Conservation (phyloP, 192 early-diverging fungal genomes). For the Haplosporangium gracile region DNA sequence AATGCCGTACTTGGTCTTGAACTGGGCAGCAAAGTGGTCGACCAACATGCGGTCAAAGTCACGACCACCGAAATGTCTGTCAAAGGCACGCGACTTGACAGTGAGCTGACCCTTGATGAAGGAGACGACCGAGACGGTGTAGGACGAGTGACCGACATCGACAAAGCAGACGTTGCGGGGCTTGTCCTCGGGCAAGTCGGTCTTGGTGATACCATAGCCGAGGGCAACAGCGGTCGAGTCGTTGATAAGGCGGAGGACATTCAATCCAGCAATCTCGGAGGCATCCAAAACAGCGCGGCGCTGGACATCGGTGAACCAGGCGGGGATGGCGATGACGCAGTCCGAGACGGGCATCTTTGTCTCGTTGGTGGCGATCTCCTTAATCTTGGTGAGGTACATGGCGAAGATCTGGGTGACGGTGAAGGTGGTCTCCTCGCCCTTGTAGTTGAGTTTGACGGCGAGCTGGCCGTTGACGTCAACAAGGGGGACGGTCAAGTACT, state of each 20-base stretch:
- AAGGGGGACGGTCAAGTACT: constrained; percentile 86
- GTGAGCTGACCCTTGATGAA: constrained; percentile 97
- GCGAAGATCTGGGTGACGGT: constrained; percentile 91
- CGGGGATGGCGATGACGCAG: constrained; percentile 93
- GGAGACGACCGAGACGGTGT: constrained; percentile 88
- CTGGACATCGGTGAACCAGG: constrained; percentile 96
- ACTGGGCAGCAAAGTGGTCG: constrained; percentile 88
- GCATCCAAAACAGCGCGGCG: constrained; percentile 91
- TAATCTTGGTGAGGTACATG: constrained; percentile 96
- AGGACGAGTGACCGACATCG: constrained; percentile 94
- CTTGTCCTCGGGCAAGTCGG: constrained; percentile 96
- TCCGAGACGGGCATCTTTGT: constrained; percentile 89
- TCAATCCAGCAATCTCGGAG: constrained; percentile 91
- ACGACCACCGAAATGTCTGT: constrained; percentile 96
- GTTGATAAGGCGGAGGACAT: constrained; percentile 93
- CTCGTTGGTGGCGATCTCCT: constrained; percentile 89
- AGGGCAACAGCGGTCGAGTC: constrained; percentile 96
- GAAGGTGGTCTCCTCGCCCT: constrained; percentile 81
- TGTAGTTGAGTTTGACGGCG: constrained; percentile 88
- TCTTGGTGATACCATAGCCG: constrained; percentile 99
- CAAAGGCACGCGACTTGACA: constrained; percentile 92
- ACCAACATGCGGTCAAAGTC: constrained; percentile 94
- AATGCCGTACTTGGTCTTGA: constrained; percentile 97
- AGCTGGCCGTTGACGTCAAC: constrained; percentile 88
- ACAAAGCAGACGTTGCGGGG: constrained; percentile 94